These are phyloP conservation scores for Murraya koenigii DNA, from an alignment of 345 rosid genomes.

Conservation along the genomic window DNA sequence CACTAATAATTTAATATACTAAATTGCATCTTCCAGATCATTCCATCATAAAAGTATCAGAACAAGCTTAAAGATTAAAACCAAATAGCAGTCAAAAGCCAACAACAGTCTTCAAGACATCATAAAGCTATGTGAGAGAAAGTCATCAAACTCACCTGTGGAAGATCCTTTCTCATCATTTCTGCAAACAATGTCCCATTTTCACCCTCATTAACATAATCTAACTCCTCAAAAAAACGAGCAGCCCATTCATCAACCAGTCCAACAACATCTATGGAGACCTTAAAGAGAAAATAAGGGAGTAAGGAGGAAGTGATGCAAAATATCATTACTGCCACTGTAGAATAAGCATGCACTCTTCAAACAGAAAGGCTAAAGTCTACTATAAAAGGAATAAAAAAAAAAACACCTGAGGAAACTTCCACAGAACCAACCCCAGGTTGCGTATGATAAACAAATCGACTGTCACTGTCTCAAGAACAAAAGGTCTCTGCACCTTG, in stretches of 20 bases:
- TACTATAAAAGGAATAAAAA: background rate
- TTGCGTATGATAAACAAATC: constrained; percentile 84
- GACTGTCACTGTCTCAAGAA: constrained; percentile 93
- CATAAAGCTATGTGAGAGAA: background rate
- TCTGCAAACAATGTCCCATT: constrained; percentile 88
- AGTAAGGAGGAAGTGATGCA: background rate
- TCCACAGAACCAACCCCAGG: constrained; percentile 76
- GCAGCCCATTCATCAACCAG: constrained; percentile 99
- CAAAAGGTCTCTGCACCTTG: constrained; percentile 94
- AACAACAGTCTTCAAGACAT: background rate
- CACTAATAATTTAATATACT: background rate
- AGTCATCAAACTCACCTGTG: constrained; percentile 62
- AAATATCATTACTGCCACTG: constrained; percentile 2
- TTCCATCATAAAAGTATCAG: background rate
- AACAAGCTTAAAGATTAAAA: background rate
- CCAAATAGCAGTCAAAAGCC: background rate
- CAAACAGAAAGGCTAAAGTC: background rate
- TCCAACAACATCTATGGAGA: constrained; percentile 91
- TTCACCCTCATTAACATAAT: constrained; percentile 93
- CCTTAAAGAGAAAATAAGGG: constrained; percentile 30
- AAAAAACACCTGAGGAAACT: constrained; percentile 81
- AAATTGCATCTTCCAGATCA: background rate
- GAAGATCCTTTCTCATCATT: constrained; percentile 97
- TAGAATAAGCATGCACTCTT: background rate
- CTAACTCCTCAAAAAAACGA: constrained; percentile 96